Evolutionary conservation across 1,139 yeast species (phyloP).

Genomic region (Keqinozyma sinolaborantium): DNA sequence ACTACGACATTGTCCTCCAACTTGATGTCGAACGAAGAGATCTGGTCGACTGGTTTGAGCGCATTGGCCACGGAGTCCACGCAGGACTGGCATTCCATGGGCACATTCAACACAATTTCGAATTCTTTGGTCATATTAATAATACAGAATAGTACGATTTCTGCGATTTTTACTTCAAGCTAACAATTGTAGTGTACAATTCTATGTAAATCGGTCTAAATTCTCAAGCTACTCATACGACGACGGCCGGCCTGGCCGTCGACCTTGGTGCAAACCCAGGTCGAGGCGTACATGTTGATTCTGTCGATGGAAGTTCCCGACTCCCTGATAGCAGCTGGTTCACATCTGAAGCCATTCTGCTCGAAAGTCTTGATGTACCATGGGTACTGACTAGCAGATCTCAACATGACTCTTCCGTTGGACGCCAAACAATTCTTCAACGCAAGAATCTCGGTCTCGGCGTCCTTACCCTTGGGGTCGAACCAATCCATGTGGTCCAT

Average conservation of each 20-base stretch:
- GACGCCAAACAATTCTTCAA: slow-evolving; percentile 58
- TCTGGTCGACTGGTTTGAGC: slow-evolving; percentile 43
- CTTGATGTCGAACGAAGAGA: slow-evolving; percentile 50
- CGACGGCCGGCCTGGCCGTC: slow-evolving; percentile 18
- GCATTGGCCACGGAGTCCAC: slow-evolving; percentile 57
- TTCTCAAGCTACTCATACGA: slow-evolving; percentile 40
- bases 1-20: slow-evolving; percentile 55
- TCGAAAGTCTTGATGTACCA: slow-evolving; percentile 77
- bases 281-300: slow-evolving; percentile 83
- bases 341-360: slow-evolving; percentile 60
- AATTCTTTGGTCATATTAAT: slow-evolving; percentile 21
- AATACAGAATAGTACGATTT: no score
- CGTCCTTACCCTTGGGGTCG: slow-evolving; percentile 61
- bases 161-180: not conserved
- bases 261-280: slow-evolving; percentile 73
- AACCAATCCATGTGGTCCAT: slow-evolving; percentile 97
- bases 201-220: slow-evolving; percentile 18
- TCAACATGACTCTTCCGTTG: slow-evolving; percentile 72
- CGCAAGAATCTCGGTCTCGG: slow-evolving; percentile 62
- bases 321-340: slow-evolving; percentile 65
- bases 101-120: slow-evolving; percentile 74
- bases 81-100: slow-evolving; percentile 71
- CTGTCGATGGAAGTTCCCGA: slow-evolving; percentile 69
- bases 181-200: not conserved
- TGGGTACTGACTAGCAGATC: slow-evolving; percentile 71